Percentiles rank a stretch among this genome's conserved stretches.
Evolutionary conservation across 257 asterid species (phyloP).

Genomic region (Petunia secreta): DNA sequence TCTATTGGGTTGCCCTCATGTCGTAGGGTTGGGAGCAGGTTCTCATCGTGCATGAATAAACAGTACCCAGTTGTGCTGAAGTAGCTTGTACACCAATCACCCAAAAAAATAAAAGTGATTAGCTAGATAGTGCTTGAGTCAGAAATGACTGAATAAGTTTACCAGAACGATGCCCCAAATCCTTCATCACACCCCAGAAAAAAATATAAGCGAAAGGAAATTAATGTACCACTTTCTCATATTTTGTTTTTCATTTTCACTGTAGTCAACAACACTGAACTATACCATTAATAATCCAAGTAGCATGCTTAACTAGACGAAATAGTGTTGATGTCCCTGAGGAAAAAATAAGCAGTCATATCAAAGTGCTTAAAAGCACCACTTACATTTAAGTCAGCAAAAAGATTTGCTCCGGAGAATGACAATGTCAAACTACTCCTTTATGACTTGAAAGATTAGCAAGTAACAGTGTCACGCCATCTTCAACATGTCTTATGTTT

Average conservation of each 20-base stretch:
- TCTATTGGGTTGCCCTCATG: constrained; percentile 6
- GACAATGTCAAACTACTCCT: not conserved
- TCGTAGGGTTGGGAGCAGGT: not conserved
- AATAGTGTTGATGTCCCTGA: not conserved
- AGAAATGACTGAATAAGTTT: not conserved
- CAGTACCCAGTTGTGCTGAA: not conserved
- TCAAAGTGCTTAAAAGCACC: not conserved
- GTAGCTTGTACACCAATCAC: not conserved
- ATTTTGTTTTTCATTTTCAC: not conserved
- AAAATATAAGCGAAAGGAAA: not conserved
- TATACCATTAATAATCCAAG: not conserved
- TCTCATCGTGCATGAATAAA: not conserved
- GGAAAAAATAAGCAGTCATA: not conserved
- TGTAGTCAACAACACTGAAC: not conserved
- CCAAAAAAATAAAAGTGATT: not conserved
- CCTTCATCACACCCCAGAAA: not conserved
- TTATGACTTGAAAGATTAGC: constrained; percentile 2
- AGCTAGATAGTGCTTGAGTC: not conserved
- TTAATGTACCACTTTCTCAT: not conserved
- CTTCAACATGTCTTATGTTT: constrained; percentile 4
- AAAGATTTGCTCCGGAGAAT: constrained; percentile 3
- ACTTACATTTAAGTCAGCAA: not conserved
- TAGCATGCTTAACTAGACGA: constrained; percentile 9
- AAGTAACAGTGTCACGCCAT: constrained; percentile 14
- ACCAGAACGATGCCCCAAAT: not conserved